Conservation (phyloP, 176 grass and related monocot species). For the Dendrocalamus sinicus region DNA sequence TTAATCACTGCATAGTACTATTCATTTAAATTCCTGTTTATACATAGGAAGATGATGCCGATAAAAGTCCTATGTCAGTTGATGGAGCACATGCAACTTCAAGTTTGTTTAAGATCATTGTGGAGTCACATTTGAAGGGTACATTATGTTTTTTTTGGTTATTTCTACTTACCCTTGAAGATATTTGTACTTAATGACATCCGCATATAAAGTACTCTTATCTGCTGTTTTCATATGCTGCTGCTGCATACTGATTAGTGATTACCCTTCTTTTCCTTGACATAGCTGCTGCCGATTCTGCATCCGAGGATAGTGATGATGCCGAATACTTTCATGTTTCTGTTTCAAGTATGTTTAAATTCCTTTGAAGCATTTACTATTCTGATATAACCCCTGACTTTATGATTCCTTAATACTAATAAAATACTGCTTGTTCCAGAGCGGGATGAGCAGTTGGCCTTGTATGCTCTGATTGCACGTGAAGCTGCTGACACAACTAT, state of each 20-base stretch:
- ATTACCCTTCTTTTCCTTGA: slow-evolving; percentile 51
- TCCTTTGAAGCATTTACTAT: slow-evolving; percentile 24
- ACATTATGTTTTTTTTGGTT: slow-evolving; percentile 28
- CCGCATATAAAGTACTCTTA: slow-evolving; percentile 12
- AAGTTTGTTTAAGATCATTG: slow-evolving; percentile 86
- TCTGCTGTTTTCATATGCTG: slow-evolving; percentile 31
- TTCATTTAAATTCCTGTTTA: slow-evolving; percentile 40
- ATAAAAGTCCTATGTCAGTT: slow-evolving; percentile 62
- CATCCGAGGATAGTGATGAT: slow-evolving; percentile 82
- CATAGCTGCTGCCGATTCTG: slow-evolving; percentile 95
- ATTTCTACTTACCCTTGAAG: slow-evolving; percentile 31
- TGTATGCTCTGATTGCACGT: slow-evolving; percentile 94
- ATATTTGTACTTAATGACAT: slow-evolving; percentile 14
- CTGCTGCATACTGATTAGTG: slow-evolving; percentile 45
- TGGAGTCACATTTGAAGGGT: slow-evolving; percentile 96
- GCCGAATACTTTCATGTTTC: slow-evolving; percentile 97
- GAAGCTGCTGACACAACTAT: slow-evolving; percentile 72
- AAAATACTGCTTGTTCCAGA: slow-evolving; percentile 63
- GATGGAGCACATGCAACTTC: slow-evolving; percentile 85
- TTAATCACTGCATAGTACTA: slow-evolving; percentile 1
- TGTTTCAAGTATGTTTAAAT: slow-evolving; percentile 85
- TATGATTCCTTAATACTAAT: slow-evolving; percentile 32
- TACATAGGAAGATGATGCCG: slow-evolving; percentile 60
- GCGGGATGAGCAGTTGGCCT: slow-evolving; percentile 87
- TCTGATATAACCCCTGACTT: background rate